A percentile compares a stretch with the other conserved stretches of the same genome.
Evolutionary conservation across 805 yeast species (phyloP).

Genomic region (Blastobotrys terrestris): DNA sequence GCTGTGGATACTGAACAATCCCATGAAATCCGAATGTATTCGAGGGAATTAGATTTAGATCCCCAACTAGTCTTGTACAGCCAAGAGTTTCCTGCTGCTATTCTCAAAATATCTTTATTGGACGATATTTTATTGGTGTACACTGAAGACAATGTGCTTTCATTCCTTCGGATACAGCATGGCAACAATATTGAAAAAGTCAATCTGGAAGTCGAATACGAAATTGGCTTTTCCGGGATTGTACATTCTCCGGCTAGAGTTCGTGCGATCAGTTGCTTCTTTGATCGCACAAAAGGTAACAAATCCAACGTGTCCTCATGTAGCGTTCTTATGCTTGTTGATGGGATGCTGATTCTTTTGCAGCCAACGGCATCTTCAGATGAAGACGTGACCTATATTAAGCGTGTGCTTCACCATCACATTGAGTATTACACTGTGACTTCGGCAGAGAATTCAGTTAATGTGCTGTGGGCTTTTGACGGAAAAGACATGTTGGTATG

Average conservation of each 20-base stretch:
- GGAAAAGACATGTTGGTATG: slow-evolving; percentile 31
- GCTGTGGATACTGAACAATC: slow-evolving; percentile 26
- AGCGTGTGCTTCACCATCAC: slow-evolving; percentile 28
- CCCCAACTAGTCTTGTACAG: slow-evolving; percentile 28
- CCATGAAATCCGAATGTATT: slow-evolving; percentile 31
- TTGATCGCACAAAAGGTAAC: neutral
- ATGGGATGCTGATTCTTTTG: slow-evolving; percentile 32
- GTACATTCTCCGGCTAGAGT: slow-evolving; percentile 35
- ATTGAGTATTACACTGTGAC: slow-evolving; percentile 33
- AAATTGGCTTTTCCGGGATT: slow-evolving; percentile 32
- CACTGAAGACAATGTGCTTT: slow-evolving; percentile 26
- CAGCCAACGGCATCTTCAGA: slow-evolving; percentile 1
- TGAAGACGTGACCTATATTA: slow-evolving; percentile 16
- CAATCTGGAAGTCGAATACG: slow-evolving; percentile 26
- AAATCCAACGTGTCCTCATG: neutral
- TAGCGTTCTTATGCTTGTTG: slow-evolving; percentile 29
- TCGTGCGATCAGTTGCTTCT: slow-evolving; percentile 28
- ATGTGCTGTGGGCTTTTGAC: slow-evolving; percentile 37
- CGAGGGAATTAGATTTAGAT: slow-evolving; percentile 31
- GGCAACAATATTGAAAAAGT: slow-evolving; percentile 14
- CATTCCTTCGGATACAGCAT: slow-evolving; percentile 23
- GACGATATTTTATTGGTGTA: slow-evolving; percentile 32
- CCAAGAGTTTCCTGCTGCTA: slow-evolving; percentile 27
- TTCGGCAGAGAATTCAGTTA: slow-evolving; percentile 13
- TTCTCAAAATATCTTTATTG: slow-evolving; percentile 27